Conservation (phyloP, 352 stramenopile genomes). For the Pythium coloratum region DNA sequence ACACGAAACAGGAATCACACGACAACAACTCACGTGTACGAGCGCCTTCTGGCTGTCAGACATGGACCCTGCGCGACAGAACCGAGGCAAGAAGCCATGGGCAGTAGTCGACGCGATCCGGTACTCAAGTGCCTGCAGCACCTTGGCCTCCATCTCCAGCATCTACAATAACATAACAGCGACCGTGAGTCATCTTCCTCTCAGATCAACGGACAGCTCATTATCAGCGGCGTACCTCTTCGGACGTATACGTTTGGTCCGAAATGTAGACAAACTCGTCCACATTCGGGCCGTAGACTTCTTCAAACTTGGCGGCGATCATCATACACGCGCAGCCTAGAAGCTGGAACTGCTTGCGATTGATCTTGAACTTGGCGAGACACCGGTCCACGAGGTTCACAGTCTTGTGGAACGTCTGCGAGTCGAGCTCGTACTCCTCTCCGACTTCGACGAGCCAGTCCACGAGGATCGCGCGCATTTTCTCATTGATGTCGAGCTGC, state of each 20-base stretch:
- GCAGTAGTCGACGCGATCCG: constrained; percentile 75
- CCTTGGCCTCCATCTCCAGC: constrained; percentile 80
- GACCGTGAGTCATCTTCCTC: not conserved
- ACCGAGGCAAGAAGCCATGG: constrained; percentile 72
- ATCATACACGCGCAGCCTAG: constrained; percentile 95
- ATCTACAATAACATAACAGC: constrained; percentile 40
- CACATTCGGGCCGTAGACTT: constrained; percentile 93
- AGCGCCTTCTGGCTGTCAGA: constrained; percentile 59
- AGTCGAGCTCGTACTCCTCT: constrained; percentile 84
- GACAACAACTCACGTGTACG: constrained; percentile 44
- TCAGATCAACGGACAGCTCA: not conserved
- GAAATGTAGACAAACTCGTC: constrained; percentile 98
- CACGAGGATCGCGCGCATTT: constrained; percentile 99
- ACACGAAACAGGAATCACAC: not conserved
- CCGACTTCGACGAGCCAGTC: constrained; percentile 98
- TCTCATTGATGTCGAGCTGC: constrained; percentile 99
- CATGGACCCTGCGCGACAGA: constrained; percentile 51
- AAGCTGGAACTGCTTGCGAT: constrained; percentile 93
- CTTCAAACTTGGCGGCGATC: constrained; percentile 97
- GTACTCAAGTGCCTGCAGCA: constrained; percentile 76
- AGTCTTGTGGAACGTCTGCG: constrained; percentile 82
- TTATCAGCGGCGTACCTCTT: constrained; percentile 48
- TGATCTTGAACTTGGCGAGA: constrained; percentile 81
- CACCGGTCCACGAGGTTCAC: constrained; percentile 86
- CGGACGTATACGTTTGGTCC: constrained; percentile 92